Evolutionary conservation across 75 land plant species (phyloP).

Genomic region (Pseudotsuga menziesii): DNA sequence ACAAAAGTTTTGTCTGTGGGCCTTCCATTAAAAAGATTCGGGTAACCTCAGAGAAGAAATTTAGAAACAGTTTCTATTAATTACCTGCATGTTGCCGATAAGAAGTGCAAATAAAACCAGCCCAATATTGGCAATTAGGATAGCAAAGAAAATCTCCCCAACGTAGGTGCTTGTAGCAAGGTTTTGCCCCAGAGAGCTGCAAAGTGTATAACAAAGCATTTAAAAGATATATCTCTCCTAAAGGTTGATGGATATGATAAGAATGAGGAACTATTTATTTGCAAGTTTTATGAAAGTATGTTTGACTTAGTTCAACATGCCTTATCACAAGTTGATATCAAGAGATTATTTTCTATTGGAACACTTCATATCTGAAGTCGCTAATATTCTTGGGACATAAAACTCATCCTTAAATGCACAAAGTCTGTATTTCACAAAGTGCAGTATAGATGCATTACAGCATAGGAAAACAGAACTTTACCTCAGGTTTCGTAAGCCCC

Average conservation of each 20-base stretch:
- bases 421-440: background rate
- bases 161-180: conserved; percentile 60
- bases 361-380: background rate
- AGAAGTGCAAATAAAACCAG: conserved; percentile 71
- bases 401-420: background rate
- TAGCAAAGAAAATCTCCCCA: conserved; percentile 63
- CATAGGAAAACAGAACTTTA: conserved; percentile 14
- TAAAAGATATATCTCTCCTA: conserved; percentile 14
- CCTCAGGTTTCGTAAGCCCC: conserved; percentile 89
- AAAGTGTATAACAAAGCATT: conserved; percentile 1
- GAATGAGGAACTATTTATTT: background rate
- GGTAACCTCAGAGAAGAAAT: background rate
- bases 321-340: background rate
- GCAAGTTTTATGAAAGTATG: background rate
- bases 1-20: no score
- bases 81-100: conserved; percentile 91
- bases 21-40: background rate
- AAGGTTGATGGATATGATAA: background rate
- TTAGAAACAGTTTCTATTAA: background rate
- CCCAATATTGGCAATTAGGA: conserved; percentile 53
- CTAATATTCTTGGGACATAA: background rate
- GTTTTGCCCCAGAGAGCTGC: conserved; percentile 81
- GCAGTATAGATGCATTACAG: background rate
- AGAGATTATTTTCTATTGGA: background rate
- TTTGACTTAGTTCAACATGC: background rate